Conservation (phyloP, 192 early-diverging fungal genomes). For the Allomyces macrogynus region DNA sequence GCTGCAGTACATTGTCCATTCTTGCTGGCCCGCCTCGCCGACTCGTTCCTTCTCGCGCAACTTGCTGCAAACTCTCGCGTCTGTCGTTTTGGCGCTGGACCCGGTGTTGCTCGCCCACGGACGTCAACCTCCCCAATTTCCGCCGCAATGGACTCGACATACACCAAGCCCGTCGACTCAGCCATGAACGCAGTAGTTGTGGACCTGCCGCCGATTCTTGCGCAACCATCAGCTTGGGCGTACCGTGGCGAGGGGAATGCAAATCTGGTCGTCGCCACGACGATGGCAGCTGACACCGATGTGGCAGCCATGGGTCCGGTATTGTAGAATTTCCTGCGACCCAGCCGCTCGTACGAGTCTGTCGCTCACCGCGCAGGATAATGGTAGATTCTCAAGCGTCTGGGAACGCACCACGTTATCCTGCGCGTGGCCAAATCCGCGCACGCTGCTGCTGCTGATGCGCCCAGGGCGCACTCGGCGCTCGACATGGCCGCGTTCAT, state of each 20-base stretch:
- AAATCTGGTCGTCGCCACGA: conserved; percentile 38
- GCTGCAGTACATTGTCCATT: too few species aligned
- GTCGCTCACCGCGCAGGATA: conserved; percentile 16
- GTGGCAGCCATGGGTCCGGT: conserved; percentile 14
- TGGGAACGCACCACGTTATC: conserved; percentile 3
- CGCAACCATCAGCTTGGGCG: conserved; percentile 20
- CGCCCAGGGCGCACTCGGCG: background rate
- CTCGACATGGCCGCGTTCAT: background rate
- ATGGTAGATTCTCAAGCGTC: background rate
- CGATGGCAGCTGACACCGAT: too few species aligned
- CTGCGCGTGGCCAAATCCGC: background rate
- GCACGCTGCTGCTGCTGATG: background rate
- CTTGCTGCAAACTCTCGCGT: too few species aligned
- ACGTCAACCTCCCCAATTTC: too few species aligned
- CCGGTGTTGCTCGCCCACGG: too few species aligned
- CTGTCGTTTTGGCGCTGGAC: too few species aligned
- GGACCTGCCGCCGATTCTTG: background rate
- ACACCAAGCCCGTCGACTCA: too few species aligned
- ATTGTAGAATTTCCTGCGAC: conserved; percentile 7
- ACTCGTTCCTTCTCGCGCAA: too few species aligned
- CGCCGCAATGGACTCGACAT: too few species aligned
- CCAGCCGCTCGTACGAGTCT: conserved; percentile 1
- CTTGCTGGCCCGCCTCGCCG: too few species aligned
- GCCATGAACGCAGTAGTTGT: too few species aligned
- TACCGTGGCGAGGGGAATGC: conserved; percentile 58